Base-by-base conservation (phyloP, 2,329 filamentous ascomycete species). In the Xylariaceae sp. region DNA sequence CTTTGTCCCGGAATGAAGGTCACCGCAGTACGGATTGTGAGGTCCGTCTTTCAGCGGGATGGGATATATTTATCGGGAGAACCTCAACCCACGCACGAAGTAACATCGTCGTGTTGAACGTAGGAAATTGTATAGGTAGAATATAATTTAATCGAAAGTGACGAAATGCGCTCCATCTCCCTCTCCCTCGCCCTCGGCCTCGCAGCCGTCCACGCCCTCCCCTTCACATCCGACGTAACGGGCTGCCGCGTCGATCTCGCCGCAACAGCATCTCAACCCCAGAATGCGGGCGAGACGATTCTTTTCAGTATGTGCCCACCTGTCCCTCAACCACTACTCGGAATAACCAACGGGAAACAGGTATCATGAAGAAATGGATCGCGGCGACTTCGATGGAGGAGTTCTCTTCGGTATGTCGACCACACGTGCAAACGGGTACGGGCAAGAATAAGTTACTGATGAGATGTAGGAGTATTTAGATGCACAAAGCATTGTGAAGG, bases 341-440 rank as follows among this genome's bases (percentile, higher is more conserved):
- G 8, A 48, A 3, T 17, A 48, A 17, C 45, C 1, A 17, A 18
- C 9, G 17, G 17, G 17, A 18, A 17, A n/a, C 37, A 63, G 62
- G 54, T 30, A 55, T 57, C 11, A 18, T 63, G 13, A 55, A 54
- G 0, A 63, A 63, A 23, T 63, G 62, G 62, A 17, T 11, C 9
- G 56, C 18, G 3, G 54, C 37, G 15, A 57, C 62, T 5, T 5
- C 34, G 15, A 10, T 56, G 10, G 6, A 17, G 4, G 59, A 62
- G 11, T n/a, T 62, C 45, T 62, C 62, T 48, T 57, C 62, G 34
- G 62, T 63, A 63, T 57, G 61, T 11, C 42, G 6, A 4, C 23
- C 2, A 2, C 15, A 15, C 42, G 9, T 2, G 34, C 8, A 34
- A 3, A 47, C 15, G 11, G 17, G 2, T 18, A 18, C 17, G 17